These are phyloP conservation scores for Cryptococcus sp. DNA, from an alignment of 1,284 basidiomycete species.

Conservation along the genomic window DNA sequence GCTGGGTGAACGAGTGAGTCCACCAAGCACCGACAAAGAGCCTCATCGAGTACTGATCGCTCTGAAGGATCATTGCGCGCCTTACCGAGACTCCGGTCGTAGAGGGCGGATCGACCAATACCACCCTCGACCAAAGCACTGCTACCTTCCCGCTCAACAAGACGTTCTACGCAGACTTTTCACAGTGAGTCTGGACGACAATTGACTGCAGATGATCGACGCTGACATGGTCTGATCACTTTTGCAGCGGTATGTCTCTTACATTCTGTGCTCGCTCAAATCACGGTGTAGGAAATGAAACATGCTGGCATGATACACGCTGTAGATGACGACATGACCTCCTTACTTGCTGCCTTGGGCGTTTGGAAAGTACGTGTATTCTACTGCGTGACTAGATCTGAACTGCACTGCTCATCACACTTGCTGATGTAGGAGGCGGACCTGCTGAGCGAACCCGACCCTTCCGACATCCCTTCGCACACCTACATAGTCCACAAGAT, in stretches of 20 bases:
- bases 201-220: background rate
- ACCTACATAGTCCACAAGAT: slow-evolving; percentile 14
- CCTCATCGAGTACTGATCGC: background rate
- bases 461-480: background rate
- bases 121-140: slow-evolving; percentile 8
- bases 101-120: slow-evolving; percentile 18
- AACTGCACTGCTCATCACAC: no score
- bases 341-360: background rate
- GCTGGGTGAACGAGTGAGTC: slow-evolving; percentile 2
- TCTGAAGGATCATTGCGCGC: slow-evolving; percentile 23
- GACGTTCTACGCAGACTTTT: slow-evolving; percentile 19
- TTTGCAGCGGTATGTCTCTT: background rate
- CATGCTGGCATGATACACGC: background rate
- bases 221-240: background rate
- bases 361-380: background rate
- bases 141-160: slow-evolving; percentile 20
- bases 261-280: background rate
- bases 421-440: background rate
- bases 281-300: background rate
- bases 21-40: no score
- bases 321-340: background rate
- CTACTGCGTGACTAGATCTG: no score
- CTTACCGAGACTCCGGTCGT: slow-evolving; percentile 11
- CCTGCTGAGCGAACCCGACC: background rate
- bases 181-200: slow-evolving; percentile 3